Evolutionary conservation across 306 rosid genomes (phyloP), one percentile per base, ranked within the genome.

Genomic region (Begonia peltatifolia): DNA sequence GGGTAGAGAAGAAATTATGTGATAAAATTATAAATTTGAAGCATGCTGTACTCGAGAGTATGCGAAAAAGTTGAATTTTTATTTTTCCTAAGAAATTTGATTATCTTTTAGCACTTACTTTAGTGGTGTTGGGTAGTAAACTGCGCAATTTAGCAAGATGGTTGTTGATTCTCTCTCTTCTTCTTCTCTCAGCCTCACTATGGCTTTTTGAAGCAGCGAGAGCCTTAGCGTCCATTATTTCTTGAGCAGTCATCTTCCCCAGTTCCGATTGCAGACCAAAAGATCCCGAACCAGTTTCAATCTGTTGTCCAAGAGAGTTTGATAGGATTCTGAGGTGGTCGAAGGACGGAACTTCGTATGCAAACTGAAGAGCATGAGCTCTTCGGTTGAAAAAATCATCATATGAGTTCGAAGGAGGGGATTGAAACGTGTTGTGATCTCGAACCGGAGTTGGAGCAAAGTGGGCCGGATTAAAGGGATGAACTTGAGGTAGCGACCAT

Each of bases 161-260:
- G 65, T 87, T 87, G 43, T 87, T 87, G 85, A 87, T 87, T 69
- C 96, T 76, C 73, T 87, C 96, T 70, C 96, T 75, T 55, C 96
- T 82, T 60, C 94, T 76, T 61, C 96, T 68, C 61, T 87, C 96
- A 46, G 96, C 96, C 42, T 87, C 96, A 52, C 94, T 87, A 61
- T 87, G 96, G 48, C 92, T 83, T 67, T 84, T 87, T 0, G 96
- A 87, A 7, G 94, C 94, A 4, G 96, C 96, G 16, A 87, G 85
- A 12, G 96, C 96, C 63, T 84, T 87, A 13, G 96, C 96, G 41
- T 87, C 96, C 92, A 84, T 79, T 67, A 87, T 81, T 73, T 87
- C 96, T 46, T 87, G 96, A 46, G 96, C 94, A 48, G 79, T 81
- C 79, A 87, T 61, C 56, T 76, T 87, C 0, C 92, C 82, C 56